A percentile compares a stretch with the other conserved stretches of the same genome.
phyloP scores from a whole-genome alignment of 169 alveolate species.

The Eimeria necatrix region DNA sequence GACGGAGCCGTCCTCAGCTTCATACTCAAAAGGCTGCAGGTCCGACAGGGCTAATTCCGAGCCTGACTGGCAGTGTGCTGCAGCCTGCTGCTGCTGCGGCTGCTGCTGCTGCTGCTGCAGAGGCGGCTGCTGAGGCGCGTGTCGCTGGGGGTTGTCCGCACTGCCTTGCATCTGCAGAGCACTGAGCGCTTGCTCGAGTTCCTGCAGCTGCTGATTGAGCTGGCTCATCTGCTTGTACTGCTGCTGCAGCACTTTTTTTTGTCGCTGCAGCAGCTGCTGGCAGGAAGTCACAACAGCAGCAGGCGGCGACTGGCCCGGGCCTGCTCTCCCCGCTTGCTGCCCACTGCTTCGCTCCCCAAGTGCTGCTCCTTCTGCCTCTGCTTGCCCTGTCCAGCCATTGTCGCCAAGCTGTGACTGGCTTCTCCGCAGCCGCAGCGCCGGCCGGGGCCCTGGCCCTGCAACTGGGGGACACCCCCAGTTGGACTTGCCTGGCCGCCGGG shows the following conservation, averaged over 20 bases:
- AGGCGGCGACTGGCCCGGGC: not conserved
- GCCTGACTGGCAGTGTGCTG: not conserved
- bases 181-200: constrained; percentile 21
- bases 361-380: not conserved
- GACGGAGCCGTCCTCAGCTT: not conserved
- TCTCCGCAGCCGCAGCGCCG: not conserved
- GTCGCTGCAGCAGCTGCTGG: constrained; percentile 36
- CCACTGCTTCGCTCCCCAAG: not conserved
- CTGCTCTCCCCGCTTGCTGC: not conserved
- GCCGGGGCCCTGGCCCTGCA: not conserved
- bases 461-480: not conserved
- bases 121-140: not conserved
- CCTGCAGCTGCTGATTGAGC: constrained; percentile 2
- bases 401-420: not conserved
- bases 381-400: not conserved
- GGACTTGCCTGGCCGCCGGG: not conserved
- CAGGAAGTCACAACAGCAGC: not conserved
- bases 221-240: constrained; percentile 35
- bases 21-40: not conserved
- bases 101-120: constrained; percentile 36
- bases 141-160: not conserved
- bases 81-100: constrained; percentile 16
- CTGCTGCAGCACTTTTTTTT: constrained; percentile 23
- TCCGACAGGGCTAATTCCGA: not conserved
- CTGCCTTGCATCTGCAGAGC: constrained; percentile 27